A percentile compares a stretch with the other conserved stretches of the same genome.
Evolutionary conservation across 345 rosid genomes (phyloP).

Genomic region (Carallia brachiata): DNA sequence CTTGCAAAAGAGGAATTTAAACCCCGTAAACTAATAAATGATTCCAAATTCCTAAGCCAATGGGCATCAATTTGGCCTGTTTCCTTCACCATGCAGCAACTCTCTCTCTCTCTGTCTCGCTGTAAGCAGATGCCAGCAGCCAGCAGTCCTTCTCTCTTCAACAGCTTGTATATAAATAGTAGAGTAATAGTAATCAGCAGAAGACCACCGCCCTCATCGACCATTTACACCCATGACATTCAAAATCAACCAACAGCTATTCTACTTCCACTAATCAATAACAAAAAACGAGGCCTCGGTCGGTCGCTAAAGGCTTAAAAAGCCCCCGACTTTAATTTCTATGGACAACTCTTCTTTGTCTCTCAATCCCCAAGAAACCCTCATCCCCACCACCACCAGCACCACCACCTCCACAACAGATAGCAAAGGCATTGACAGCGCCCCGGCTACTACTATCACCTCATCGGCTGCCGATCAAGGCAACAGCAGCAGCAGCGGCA

Average conservation of each 20-base stretch:
- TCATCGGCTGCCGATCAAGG: constrained; percentile 1
- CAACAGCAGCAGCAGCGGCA: constrained; percentile 10
- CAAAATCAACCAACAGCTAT: constrained; percentile 17
- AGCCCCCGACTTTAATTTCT: constrained; percentile 6
- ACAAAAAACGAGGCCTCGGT: constrained; percentile 35
- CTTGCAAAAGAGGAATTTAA: not conserved
- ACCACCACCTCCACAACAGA: not conserved
- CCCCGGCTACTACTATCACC: constrained; percentile 13
- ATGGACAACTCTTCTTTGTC: constrained; percentile 25
- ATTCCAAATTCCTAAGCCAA: constrained; percentile 17
- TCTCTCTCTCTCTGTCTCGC: not conserved
- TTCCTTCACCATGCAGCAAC: constrained; percentile 28
- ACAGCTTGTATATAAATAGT: too few species aligned
- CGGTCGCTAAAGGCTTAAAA: constrained; percentile 9
- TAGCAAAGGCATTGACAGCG: not conserved
- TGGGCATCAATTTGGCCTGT: not conserved
- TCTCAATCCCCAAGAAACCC: constrained; percentile 15
- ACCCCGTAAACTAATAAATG: not conserved
- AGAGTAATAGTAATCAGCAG: not conserved
- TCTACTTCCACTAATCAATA: constrained; percentile 15
- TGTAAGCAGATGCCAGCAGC: too few species aligned
- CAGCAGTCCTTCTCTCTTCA: too few species aligned
- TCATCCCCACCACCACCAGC: constrained; percentile 5
- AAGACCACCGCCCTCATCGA: constrained; percentile 45
- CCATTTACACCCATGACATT: constrained; percentile 43